Percentiles rank a stretch among this genome's conserved stretches.
Evolutionary conservation across 306 rosid species (phyloP).

Genomic region (Erythrophleum fordii): DNA sequence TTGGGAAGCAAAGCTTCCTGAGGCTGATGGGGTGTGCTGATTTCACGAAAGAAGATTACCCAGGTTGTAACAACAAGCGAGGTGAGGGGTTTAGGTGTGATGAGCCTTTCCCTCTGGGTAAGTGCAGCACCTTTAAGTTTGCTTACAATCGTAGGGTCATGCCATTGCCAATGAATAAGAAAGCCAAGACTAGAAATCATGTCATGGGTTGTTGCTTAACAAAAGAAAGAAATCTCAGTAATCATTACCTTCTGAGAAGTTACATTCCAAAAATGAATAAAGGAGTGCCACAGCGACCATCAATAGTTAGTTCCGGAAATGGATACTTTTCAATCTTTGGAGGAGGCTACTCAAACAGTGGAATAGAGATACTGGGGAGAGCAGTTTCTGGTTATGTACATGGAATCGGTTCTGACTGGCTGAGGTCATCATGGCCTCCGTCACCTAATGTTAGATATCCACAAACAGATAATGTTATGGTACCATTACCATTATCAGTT

Average conservation of each 20-base stretch:
- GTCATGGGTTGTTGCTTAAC: not conserved
- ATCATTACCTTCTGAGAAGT: constrained; percentile 33
- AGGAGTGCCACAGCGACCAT: no score
- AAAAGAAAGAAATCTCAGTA: constrained; percentile 17
- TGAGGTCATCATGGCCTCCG: constrained; percentile 7
- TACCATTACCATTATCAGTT: no score
- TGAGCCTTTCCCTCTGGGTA: constrained; percentile 57
- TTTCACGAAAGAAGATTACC: constrained; percentile 59
- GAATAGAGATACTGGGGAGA: constrained; percentile 22
- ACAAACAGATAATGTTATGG: not conserved
- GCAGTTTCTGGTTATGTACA: constrained; percentile 3
- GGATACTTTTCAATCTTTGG: constrained; percentile 3
- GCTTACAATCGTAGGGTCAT: constrained; percentile 6
- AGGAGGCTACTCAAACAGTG: not conserved
- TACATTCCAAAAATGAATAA: not conserved
- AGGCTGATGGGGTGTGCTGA: constrained; percentile 36
- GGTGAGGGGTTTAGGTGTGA: constrained; percentile 56
- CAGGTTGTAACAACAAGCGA: constrained; percentile 59
- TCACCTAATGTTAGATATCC: not conserved
- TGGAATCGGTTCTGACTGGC: not conserved
- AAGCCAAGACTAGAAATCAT: not conserved
- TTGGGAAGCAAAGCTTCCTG: constrained; percentile 43
- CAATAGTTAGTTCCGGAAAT: not conserved
- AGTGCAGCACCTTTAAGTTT: constrained; percentile 63
- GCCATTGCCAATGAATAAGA: not conserved